Evolutionary conservation across 2,329 filamentous ascomycete species (phyloP).

Genomic region (Verticillium zaregamsianum): DNA sequence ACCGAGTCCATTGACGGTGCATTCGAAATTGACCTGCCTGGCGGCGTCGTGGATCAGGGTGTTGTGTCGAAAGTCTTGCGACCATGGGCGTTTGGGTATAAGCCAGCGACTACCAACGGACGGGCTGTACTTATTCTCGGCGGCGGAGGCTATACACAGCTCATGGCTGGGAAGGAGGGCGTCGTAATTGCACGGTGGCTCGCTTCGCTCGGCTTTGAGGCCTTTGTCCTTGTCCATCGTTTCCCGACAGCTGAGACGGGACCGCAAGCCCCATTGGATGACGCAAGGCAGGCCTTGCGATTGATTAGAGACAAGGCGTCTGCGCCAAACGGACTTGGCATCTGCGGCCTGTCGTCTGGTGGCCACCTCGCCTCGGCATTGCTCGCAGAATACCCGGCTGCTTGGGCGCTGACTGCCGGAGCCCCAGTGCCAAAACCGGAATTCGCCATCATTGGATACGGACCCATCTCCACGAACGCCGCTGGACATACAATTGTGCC

Average conservation of each 20-base stretch:
- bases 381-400: slow-evolving; percentile 13
- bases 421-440: slow-evolving; percentile 7
- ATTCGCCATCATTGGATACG: slow-evolving; percentile 17
- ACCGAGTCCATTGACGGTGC: slow-evolving; percentile 8
- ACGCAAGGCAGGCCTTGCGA: slow-evolving; percentile 14
- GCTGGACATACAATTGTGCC: slow-evolving; percentile 13
- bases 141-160: slow-evolving; percentile 16
- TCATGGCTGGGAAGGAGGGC: slow-evolving; percentile 18
- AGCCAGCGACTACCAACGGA: slow-evolving; percentile 12
- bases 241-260: slow-evolving; percentile 14
- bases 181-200: slow-evolving; percentile 16
- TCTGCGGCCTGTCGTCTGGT: slow-evolving; percentile 17
- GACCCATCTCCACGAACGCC: slow-evolving; percentile 18
- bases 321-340: slow-evolving; percentile 1
- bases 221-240: slow-evolving; percentile 17
- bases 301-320: slow-evolving; percentile 5
- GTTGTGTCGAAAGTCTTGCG: slow-evolving; percentile 12
- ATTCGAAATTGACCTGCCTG: slow-evolving; percentile 10
- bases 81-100: slow-evolving; percentile 16
- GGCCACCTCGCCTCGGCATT: slow-evolving; percentile 16
- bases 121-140: slow-evolving; percentile 16
- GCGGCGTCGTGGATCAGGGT: slow-evolving; percentile 9
- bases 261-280: slow-evolving; percentile 14
- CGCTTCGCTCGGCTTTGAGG: slow-evolving; percentile 14
- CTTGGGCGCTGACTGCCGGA: slow-evolving; percentile 9